Percentiles rank a stretch among this genome's conserved stretches.
Conservation (phyloP, 495 filamentous ascomycete genomes). For the Sabuloglossum arenarium region DNA sequence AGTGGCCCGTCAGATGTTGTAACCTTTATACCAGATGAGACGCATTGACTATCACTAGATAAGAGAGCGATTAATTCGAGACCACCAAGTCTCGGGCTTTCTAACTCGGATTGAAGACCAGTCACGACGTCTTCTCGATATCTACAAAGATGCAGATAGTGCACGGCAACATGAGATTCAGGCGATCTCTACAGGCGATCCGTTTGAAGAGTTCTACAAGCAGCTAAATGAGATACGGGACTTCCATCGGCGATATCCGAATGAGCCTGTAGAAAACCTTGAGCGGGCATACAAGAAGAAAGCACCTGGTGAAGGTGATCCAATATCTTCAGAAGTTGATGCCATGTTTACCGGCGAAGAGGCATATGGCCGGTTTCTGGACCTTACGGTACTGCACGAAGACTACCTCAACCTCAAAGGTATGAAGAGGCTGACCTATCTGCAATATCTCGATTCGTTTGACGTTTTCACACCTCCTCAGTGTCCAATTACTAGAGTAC, state of each 20-base stretch:
- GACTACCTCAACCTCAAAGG: slow-evolving; percentile 74
- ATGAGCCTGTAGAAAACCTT: slow-evolving; percentile 86
- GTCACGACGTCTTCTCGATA: slow-evolving; percentile 55
- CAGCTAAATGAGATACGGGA: slow-evolving; percentile 61
- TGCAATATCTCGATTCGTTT: slow-evolving; percentile 80
- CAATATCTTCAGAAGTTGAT: slow-evolving; percentile 45
- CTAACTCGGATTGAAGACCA: slow-evolving; percentile 71
- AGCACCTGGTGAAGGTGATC: slow-evolving; percentile 43
- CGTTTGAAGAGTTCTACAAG: slow-evolving; percentile 82
- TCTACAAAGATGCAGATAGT: slow-evolving; percentile 63
- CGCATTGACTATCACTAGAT: slow-evolving; percentile 34
- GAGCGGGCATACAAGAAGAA: slow-evolving; percentile 75
- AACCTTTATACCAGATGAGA: neutral
- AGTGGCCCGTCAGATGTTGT: neutral
- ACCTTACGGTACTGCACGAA: slow-evolving; percentile 67
- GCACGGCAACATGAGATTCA: slow-evolving; percentile 59
- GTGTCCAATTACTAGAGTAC: slow-evolving; percentile 45
- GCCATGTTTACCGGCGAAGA: slow-evolving; percentile 93
- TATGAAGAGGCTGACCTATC: slow-evolving; percentile 62
- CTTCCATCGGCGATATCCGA: slow-evolving; percentile 79
- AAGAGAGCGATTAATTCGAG: slow-evolving; percentile 62
- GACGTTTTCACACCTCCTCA: slow-evolving; percentile 61
- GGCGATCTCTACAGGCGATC: slow-evolving; percentile 64
- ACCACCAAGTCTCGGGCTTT: slow-evolving; percentile 81
- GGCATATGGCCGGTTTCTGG: slow-evolving; percentile 72